phyloP scores from a whole-genome alignment of 1,284 basidiomycete species.

The Cryptococcus deneoformans region DNA sequence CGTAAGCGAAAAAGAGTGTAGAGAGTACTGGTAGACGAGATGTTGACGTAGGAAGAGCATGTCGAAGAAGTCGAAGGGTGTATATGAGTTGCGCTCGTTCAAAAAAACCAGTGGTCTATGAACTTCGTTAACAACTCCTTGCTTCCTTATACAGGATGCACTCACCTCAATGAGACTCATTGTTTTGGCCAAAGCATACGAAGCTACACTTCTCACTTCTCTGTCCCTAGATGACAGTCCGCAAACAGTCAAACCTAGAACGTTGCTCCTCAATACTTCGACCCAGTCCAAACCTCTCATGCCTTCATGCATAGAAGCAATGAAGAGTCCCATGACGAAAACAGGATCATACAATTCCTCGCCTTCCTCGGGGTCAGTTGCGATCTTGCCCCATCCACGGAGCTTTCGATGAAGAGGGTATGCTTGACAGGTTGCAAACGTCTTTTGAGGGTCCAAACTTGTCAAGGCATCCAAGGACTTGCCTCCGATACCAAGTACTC shows the following conservation, averaged over 20 bases:
- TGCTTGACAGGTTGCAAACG: conserved; percentile 68
- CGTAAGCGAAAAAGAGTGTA: conserved; percentile 76
- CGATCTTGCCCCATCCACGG: conserved; percentile 7
- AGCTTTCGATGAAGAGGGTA: conserved; percentile 57
- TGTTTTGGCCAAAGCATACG: conserved; percentile 50
- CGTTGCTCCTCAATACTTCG: conserved; percentile 76
- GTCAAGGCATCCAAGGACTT: conserved; percentile 63
- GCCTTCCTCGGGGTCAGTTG: conserved; percentile 31
- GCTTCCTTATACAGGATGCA: conserved; percentile 1
- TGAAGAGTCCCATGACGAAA: conserved; percentile 68
- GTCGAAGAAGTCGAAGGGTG: conserved; percentile 68
- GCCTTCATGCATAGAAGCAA: conserved; percentile 60
- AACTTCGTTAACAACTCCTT: not conserved
- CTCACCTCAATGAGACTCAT: conserved; percentile 39
- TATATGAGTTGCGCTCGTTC: conserved; percentile 75
- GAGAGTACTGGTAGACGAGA: conserved; percentile 62
- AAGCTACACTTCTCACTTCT: conserved; percentile 56
- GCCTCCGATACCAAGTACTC: conserved; percentile 51
- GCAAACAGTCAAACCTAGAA: conserved; percentile 69
- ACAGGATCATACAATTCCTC: conserved; percentile 70
- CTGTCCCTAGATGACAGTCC: conserved; percentile 67
- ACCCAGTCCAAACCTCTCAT: conserved; percentile 77
- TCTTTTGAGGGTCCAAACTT: conserved; percentile 63
- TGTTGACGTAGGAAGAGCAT: conserved; percentile 53
- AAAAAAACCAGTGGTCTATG: conserved; percentile 55